Percentiles rank a stretch among this genome's conserved stretches.
Conservation (phyloP, 306 rosid species). For the Abrus precatorius region DNA sequence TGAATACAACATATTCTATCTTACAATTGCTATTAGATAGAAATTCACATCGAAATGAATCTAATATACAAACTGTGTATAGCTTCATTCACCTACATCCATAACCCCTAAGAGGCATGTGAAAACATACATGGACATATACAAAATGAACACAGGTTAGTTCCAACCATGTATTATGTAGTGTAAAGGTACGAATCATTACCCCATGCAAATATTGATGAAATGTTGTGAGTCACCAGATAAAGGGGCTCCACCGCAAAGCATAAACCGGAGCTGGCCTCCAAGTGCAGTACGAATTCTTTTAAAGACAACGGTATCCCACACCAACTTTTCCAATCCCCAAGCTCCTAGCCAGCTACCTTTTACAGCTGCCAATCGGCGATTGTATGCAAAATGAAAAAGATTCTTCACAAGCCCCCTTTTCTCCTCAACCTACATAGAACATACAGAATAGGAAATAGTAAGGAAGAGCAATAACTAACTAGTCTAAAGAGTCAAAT, state of each 20-base stretch:
- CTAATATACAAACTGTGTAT: not conserved
- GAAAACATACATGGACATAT: not conserved
- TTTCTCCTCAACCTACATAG: conserved; percentile 73
- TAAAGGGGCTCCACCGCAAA: conserved; percentile 96
- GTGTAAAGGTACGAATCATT: conserved; percentile 41
- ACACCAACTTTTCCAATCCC: conserved; percentile 80
- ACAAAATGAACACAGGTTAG: not conserved
- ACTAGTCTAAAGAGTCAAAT: conserved; percentile 12
- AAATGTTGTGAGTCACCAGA: conserved; percentile 85
- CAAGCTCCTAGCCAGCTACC: conserved; percentile 99
- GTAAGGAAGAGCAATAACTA: not conserved
- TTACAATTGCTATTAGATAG: not conserved
- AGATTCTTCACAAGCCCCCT: conserved; percentile 75
- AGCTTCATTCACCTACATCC: conserved; percentile 8
- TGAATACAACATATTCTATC: not conserved
- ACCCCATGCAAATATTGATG: conserved; percentile 95
- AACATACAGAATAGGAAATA: conserved; percentile 42
- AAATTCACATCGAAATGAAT: conserved; percentile 9
- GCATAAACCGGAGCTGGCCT: conserved; percentile 76
- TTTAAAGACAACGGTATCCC: conserved; percentile 78
- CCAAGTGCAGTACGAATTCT: conserved; percentile 73
- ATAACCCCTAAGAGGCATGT: not conserved
- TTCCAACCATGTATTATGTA: conserved; percentile 36
- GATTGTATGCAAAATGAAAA: conserved; percentile 68
- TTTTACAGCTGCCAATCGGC: conserved; percentile 75